A percentile compares a stretch with the other conserved stretches of the same genome.
Evolutionary conservation across 768 basidiomycete species (phyloP).

Genomic region (Tulasnella sp.): DNA sequence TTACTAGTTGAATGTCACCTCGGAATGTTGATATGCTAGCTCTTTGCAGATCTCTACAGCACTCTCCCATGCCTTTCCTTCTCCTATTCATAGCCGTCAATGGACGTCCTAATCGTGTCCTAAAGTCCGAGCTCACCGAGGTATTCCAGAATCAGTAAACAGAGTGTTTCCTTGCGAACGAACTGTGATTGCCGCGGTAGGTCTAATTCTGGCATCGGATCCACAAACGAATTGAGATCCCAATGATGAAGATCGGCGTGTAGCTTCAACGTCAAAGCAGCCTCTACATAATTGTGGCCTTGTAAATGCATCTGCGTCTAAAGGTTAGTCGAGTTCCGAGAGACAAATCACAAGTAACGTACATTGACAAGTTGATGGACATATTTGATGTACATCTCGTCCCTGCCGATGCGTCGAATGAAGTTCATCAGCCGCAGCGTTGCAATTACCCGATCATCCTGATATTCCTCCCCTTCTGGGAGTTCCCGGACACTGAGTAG

Average conservation of each 20-base stretch:
- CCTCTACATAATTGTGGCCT: constrained; percentile 85
- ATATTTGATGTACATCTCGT: constrained; percentile 93
- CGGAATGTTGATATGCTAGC: constrained; percentile 74
- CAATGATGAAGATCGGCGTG: constrained; percentile 91
- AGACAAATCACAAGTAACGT: constrained; percentile 22
- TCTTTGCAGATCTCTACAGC: constrained; percentile 92
- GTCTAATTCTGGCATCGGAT: constrained; percentile 80
- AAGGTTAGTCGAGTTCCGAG: constrained; percentile 18
- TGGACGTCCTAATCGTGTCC: neutral
- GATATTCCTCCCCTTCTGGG: constrained; percentile 87
- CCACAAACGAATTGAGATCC: constrained; percentile 70
- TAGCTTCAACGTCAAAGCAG: constrained; percentile 82
- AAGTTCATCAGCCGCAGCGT: constrained; percentile 90
- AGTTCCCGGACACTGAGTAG: constrained; percentile 76
- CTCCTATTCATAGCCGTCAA: constrained; percentile 38
- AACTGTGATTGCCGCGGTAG: constrained; percentile 90
- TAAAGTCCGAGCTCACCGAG: constrained; percentile 42
- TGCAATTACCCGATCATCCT: constrained; percentile 88
- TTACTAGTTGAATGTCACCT: constrained; percentile 85
- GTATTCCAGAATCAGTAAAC: constrained; percentile 85
- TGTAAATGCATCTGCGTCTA: constrained; percentile 63
- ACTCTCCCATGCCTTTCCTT: constrained; percentile 95
- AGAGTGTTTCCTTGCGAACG: constrained; percentile 86
- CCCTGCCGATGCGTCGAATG: constrained; percentile 79
- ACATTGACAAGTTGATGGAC: constrained; percentile 91